Conservation (phyloP, 768 basidiomycete species). For the Naganishia friedmannii region DNA sequence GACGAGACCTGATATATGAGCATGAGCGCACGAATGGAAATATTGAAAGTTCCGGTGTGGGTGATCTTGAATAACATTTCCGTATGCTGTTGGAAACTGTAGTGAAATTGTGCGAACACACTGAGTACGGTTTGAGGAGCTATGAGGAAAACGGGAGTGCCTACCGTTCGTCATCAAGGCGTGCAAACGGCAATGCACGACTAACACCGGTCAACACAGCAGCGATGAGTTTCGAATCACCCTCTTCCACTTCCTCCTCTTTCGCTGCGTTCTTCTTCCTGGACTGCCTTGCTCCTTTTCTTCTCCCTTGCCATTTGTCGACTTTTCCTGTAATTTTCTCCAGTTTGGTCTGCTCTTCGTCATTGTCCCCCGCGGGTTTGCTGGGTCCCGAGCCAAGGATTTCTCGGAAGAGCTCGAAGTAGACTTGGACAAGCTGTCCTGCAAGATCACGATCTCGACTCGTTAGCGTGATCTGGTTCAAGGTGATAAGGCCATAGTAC, state of each 20-base stretch:
- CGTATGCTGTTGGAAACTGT: constrained; percentile 77
- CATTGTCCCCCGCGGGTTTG: constrained; percentile 29
- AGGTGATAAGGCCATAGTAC: constrained; percentile 89
- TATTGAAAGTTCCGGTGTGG: constrained; percentile 94
- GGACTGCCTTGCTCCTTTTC: constrained; percentile 45
- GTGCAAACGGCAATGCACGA: constrained; percentile 88
- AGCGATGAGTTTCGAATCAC: constrained; percentile 75
- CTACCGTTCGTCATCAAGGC: constrained; percentile 69
- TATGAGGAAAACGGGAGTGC: constrained; percentile 39
- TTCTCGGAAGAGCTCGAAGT: constrained; percentile 91
- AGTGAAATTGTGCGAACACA: neutral
- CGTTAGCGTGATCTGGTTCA: constrained; percentile 83
- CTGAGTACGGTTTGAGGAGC: neutral
- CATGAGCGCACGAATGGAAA: constrained; percentile 84
- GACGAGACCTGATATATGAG: constrained; percentile 79
- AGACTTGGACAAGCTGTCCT: constrained; percentile 74
- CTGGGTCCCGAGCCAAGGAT: constrained; percentile 60
- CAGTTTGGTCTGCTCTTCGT: constrained; percentile 50
- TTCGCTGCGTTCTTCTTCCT: constrained; percentile 47
- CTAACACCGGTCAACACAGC: constrained; percentile 92
- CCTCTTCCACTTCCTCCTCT: constrained; percentile 65
- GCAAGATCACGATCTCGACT: constrained; percentile 69
- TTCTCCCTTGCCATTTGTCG: constrained; percentile 53
- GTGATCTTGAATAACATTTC: constrained; percentile 92
- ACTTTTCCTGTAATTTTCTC: constrained; percentile 54